Base-by-base conservation (phyloP, 2,329 filamentous ascomycete species). In the Penicillium sp. region DNA sequence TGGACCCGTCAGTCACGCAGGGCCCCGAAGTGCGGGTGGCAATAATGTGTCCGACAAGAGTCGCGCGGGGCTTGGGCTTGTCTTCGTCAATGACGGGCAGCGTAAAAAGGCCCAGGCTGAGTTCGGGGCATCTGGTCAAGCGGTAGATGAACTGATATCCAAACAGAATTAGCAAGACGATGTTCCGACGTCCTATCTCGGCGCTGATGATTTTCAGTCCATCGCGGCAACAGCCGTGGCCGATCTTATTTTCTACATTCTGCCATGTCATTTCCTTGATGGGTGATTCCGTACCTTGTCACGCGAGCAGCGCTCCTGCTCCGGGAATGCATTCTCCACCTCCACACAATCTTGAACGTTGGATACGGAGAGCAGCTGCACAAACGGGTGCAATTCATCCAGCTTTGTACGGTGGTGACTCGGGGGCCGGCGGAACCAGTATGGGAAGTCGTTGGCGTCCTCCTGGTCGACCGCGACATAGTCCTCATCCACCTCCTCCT, bases 81-180 rank as follows among this genome's bases (percentile, higher is more conserved):
- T 59, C 83, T 73, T 58, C 76, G 69, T 60, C 81, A 69, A 54
- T 81, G 71, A 60, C 76, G 64, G 63, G 79, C 68, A 63, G 78
- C 66, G 87, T 88, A 76, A 92, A 96, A 49, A 96, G 74, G 25
- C 91, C 92, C 46, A 92, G 77, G 68, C 83, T 87, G 49, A 96
- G 81, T 65, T 92, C 88, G 35, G 88, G 85, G 68, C 88, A 92
- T 64, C 78, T 80, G 24, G 79, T 81, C 24, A 95, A 81, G 55
- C 90, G 87, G 72, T 95, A 95, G 50, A 81, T 75, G 64, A 94
- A 84, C 89, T 92, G 22, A n/a, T 30, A 13, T 20, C 35, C 10
- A 38, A 11, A 27, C 13, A n/a, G 3, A 9, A 4, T 41, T 27
- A 41, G 39, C 38, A 38, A 39, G 27, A 38, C 10, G 35, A 20